Conservation (phyloP, 2,329 filamentous ascomycete genomes). For the Rasamsonia emersonii region DNA sequence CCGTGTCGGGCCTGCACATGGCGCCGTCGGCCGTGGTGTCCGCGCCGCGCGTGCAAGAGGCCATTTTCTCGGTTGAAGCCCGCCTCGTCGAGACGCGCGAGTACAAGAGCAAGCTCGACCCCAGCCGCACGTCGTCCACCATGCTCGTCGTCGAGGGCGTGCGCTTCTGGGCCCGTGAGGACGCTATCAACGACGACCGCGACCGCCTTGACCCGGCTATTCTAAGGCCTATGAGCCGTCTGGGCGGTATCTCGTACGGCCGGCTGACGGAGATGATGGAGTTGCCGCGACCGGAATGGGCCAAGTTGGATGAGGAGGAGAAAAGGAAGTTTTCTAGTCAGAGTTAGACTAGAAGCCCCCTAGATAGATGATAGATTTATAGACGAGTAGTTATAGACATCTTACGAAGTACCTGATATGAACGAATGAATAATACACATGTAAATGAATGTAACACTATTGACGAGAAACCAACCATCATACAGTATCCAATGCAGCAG, state of each 20-base stretch:
- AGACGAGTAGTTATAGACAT: too few relatives aligned
- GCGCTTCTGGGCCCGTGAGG: slow-evolving; percentile 74
- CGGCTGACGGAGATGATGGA: slow-evolving; percentile 59
- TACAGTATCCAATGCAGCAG: too few relatives aligned
- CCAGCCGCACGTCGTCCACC: slow-evolving; percentile 62
- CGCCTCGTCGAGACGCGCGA: slow-evolving; percentile 62
- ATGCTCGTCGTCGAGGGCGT: slow-evolving; percentile 68
- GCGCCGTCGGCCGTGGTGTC: slow-evolving; percentile 54
- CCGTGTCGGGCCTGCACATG: slow-evolving; percentile 61
- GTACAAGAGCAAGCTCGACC: slow-evolving; percentile 59
- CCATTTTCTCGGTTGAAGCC: slow-evolving; percentile 69
- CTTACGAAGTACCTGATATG: too few relatives aligned
- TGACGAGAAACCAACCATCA: too few relatives aligned
- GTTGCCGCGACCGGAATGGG: slow-evolving; percentile 49
- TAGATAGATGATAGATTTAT: too few relatives aligned
- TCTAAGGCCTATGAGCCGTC: slow-evolving; percentile 59
- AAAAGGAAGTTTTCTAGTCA: too few relatives aligned
- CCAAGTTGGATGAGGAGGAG: too few relatives aligned
- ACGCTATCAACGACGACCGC: slow-evolving; percentile 66
- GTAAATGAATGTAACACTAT: too few relatives aligned
- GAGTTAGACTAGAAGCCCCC: too few relatives aligned
- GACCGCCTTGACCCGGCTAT: slow-evolving; percentile 59
- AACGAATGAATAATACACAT: too few relatives aligned
- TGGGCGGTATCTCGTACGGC: slow-evolving; percentile 76
- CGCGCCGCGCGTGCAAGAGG: slow-evolving; percentile 63